Conservation (phyloP, 2,329 filamentous ascomycete species). For the Fusarium coicis region DNA sequence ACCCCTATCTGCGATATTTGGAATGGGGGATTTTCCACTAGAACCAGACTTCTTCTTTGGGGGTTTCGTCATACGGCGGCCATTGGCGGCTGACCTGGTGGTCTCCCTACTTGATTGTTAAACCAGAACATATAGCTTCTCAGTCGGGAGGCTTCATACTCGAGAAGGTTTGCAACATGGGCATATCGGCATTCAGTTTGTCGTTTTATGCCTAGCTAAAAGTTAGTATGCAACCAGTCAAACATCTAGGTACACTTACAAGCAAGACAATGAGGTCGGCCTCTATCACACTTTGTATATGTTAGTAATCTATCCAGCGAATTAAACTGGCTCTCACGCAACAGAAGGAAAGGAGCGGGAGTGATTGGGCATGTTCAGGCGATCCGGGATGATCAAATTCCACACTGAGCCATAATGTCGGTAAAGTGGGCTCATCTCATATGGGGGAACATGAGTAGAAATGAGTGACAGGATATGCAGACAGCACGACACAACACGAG, state of each 20-base stretch:
- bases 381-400: not conserved
- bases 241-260: constrained; percentile 57
- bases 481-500: not conserved
- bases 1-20: constrained; percentile 67
- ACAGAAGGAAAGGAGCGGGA: not conserved
- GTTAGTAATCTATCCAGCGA: constrained; percentile 17
- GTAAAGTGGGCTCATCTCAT: constrained; percentile 34
- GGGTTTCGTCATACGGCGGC: constrained; percentile 66
- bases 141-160: constrained; percentile 61
- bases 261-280: constrained; percentile 73
- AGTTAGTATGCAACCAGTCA: constrained; percentile 20
- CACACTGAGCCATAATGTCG: not conserved
- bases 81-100: constrained; percentile 62
- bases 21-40: constrained; percentile 55
- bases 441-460: not conserved
- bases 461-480: not conserved
- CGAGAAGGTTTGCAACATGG: constrained; percentile 78
- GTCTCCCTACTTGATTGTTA: constrained; percentile 61
- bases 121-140: constrained; percentile 10
- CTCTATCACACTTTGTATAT: constrained; percentile 75
- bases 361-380: not conserved
- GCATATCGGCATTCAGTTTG: constrained; percentile 82
- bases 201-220: constrained; percentile 73
- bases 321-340: not conserved
- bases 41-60: constrained; percentile 63